These are phyloP conservation scores for Globomyces sp. DNA, from an alignment of 371 early-diverging fungal genomes.

Conservation along the genomic window DNA sequence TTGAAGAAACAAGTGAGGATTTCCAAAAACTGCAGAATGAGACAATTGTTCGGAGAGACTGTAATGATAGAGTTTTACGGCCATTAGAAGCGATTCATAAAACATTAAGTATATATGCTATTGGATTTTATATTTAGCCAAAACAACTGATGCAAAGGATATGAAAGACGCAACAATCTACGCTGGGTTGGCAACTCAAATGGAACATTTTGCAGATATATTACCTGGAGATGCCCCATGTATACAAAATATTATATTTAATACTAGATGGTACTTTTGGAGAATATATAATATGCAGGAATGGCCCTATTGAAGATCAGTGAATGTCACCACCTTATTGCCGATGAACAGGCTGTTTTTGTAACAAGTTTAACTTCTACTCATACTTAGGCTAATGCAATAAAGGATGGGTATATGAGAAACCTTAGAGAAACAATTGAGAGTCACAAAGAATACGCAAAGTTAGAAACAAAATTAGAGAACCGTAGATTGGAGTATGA, in stretches of 20 bases:
- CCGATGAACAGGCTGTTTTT: constrained; percentile 58
- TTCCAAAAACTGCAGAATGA: constrained; percentile 48
- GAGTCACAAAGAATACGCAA: constrained; percentile 22
- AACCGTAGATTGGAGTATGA: constrained; percentile 89
- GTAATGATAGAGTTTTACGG: constrained; percentile 35
- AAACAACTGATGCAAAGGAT: constrained; percentile 38
- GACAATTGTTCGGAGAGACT: constrained; percentile 39
- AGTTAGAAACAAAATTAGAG: constrained; percentile 79
- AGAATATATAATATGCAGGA: too few species aligned
- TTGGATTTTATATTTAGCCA: constrained; percentile 21
- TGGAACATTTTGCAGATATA: constrained; percentile 58
- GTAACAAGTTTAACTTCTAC: constrained; percentile 22
- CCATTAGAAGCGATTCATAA: constrained; percentile 32
- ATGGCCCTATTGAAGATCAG: not conserved
- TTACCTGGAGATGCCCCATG: constrained; percentile 53
- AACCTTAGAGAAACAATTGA: not conserved
- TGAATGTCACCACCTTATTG: constrained; percentile 54
- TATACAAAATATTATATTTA: constrained; percentile 51
- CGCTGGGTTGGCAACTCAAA: constrained; percentile 60
- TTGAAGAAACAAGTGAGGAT: constrained; percentile 47
- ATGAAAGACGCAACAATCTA: constrained; percentile 59
- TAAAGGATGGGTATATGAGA: constrained; percentile 6
- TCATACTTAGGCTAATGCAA: not conserved
- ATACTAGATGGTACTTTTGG: not conserved
- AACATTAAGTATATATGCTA: constrained; percentile 27